Evolutionary conservation across 169 alveolate species (phyloP), one percentile per base, ranked within the genome.

Genomic region (Cryptosporidium parvum): DNA sequence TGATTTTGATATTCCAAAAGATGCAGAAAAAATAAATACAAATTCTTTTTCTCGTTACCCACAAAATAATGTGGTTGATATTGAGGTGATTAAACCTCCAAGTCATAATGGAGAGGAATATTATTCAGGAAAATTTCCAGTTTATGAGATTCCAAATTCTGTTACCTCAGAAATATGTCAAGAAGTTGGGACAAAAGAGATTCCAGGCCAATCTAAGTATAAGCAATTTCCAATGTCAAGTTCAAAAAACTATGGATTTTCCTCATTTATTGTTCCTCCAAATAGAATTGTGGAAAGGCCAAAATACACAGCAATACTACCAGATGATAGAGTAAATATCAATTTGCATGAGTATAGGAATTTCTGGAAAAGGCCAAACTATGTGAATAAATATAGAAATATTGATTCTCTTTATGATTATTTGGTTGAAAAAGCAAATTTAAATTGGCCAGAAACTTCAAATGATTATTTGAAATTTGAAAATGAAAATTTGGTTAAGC

Each of bases 131-230:
- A 80, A 80, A 23, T 65, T 80, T 18, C 89, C 89, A 4, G 89
- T 80, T 42, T 65, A 42, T 65, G 89, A 80, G 52, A 62, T 80
- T 4, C 89, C 89, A 14, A 80, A 39, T 62, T 80, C 89, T n/a
- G 89, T 80, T 6, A 59, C 89, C 18, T 80, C 89, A 2, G 89
- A 80, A 44, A 29, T 80, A 23, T 80, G 89, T 33, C 10, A 23
- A 2, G 89, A 80, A 23, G 89, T 80, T 6, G 80, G 48, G 21
- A 80, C 89, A 26, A 80, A 80, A 39, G 89, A 80, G 18, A 80
- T 80, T 45, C 89, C 89, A 31, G 89, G 89, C 23, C 2, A 23
- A 23, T 80, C 89, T 6, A 80, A 39, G 21, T 80, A 80, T 23
- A 80, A 80, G 4, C 52, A 62, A 45, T 39, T 80, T 29, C 71